These are phyloP conservation scores for Coniochaeta sp. DNA, from an alignment of 2,329 filamentous ascomycete species.

Conservation along the genomic window DNA sequence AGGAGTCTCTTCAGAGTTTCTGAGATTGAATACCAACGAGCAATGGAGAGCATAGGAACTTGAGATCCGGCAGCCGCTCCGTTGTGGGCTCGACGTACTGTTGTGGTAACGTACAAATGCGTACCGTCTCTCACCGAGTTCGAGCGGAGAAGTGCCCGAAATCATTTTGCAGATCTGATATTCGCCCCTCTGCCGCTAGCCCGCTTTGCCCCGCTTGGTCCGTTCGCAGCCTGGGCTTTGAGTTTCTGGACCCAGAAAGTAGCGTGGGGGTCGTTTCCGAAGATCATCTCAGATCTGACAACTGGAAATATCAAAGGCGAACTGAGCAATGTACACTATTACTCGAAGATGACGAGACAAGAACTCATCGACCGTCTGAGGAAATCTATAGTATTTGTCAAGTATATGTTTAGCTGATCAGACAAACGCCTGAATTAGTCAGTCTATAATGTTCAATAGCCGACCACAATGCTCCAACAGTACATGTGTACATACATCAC, in stretches of 20 bases:
- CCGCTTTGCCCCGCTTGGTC: background rate
- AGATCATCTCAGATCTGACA: constrained; percentile 1
- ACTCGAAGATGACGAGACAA: background rate
- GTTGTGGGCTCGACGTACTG: background rate
- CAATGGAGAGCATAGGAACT: background rate
- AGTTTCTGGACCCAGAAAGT: background rate
- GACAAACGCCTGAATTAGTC: background rate
- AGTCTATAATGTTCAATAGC: background rate
- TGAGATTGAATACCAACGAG: background rate
- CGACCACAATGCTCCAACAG: background rate
- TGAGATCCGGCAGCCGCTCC: background rate
- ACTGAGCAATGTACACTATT: background rate
- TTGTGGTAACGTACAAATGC: too few relatives aligned
- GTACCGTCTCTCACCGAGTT: background rate
- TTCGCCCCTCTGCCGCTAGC: too few relatives aligned
- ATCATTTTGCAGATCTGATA: background rate
- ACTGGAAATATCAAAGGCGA: background rate
- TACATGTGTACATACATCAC: background rate
- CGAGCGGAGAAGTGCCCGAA: background rate
- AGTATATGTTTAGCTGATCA: background rate
- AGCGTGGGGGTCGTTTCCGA: background rate
- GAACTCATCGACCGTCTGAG: background rate
- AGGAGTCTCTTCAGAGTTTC: background rate
- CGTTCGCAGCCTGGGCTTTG: background rate
- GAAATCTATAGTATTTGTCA: background rate